Conservation (phyloP, 306 rosid genomes). For the Ochetophila trinervis region DNA sequence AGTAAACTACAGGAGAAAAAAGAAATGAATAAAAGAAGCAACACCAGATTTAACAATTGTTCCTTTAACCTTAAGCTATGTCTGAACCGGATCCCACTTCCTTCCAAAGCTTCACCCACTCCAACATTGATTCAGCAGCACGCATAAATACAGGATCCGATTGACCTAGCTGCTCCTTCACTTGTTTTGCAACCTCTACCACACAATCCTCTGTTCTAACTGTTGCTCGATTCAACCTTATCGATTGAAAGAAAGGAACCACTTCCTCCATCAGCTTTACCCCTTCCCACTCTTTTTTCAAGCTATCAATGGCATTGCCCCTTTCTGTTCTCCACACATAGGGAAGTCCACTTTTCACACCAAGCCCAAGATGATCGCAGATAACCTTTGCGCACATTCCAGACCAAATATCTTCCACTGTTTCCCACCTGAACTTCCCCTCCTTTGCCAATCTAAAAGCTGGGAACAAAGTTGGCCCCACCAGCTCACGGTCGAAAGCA, state of each 20-base stretch:
- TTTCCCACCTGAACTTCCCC: slow-evolving; percentile 96
- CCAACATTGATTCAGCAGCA: slow-evolving; percentile 82
- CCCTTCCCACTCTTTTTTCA: slow-evolving; percentile 99
- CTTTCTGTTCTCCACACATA: slow-evolving; percentile 89
- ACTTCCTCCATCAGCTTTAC: slow-evolving; percentile 93
- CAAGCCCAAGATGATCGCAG: slow-evolving; percentile 77
- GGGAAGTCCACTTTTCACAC: slow-evolving; percentile 89
- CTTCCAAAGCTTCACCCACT: slow-evolving; percentile 89
- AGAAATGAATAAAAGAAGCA: slow-evolving; percentile 2
- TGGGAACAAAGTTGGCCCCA: slow-evolving; percentile 86
- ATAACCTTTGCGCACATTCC: slow-evolving; percentile 86
- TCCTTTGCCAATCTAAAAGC: slow-evolving; percentile 77
- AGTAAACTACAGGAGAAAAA: background rate
- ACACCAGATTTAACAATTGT: slow-evolving; percentile 17
- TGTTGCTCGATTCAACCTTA: slow-evolving; percentile 60
- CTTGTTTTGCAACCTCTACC: slow-evolving; percentile 62
- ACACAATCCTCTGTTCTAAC: slow-evolving; percentile 71
- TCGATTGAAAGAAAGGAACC: slow-evolving; percentile 91
- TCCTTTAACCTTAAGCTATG: background rate
- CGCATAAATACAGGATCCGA: slow-evolving; percentile 63
- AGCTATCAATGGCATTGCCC: slow-evolving; percentile 78
- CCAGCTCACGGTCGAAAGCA: slow-evolving; percentile 71
- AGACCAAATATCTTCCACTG: slow-evolving; percentile 91
- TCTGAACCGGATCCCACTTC: slow-evolving; percentile 46
- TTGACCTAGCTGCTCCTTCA: slow-evolving; percentile 77